Percentiles rank a stretch among this genome's conserved stretches.
Evolutionary conservation across 1,139 yeast genomes (phyloP).

Genomic region (Arxiozyma telluris): DNA sequence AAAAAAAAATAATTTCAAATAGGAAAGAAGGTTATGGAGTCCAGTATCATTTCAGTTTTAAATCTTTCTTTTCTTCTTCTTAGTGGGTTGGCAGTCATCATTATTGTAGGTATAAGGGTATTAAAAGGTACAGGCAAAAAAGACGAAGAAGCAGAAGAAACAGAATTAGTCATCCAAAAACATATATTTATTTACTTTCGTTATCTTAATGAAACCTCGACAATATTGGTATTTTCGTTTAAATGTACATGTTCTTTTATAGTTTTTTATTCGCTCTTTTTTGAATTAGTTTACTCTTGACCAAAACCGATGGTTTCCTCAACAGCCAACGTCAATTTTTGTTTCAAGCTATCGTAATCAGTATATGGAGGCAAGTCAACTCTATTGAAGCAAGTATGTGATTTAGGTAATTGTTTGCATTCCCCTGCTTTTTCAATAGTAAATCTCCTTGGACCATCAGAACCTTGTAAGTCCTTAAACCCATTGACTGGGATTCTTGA

Average conservation of each 20-base stretch:
- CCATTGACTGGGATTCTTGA: constrained; percentile 98
- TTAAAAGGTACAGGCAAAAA: not conserved
- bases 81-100: too few species aligned
- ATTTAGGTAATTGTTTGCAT: constrained; percentile 82
- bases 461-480: constrained; percentile 94
- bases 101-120: not conserved
- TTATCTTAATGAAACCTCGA: not conserved
- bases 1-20: not conserved
- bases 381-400: constrained; percentile 92
- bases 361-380: constrained; percentile 82
- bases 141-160: too few species aligned
- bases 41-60: not conserved
- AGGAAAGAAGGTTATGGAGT: not conserved
- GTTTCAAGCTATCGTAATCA: constrained; percentile 65
- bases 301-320: constrained; percentile 96
- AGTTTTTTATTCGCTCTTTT: not conserved
- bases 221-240: not conserved
- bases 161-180: not conserved
- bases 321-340: constrained; percentile 77
- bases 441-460: constrained; percentile 97
- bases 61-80: not conserved
- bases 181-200: too few species aligned
- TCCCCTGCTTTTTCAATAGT: constrained; percentile 98
- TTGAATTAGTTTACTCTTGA: constrained; percentile 46
- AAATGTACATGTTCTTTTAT: not conserved